phyloP scores from a whole-genome alignment of 306 rosid species.

The Quillaja saponaria region DNA sequence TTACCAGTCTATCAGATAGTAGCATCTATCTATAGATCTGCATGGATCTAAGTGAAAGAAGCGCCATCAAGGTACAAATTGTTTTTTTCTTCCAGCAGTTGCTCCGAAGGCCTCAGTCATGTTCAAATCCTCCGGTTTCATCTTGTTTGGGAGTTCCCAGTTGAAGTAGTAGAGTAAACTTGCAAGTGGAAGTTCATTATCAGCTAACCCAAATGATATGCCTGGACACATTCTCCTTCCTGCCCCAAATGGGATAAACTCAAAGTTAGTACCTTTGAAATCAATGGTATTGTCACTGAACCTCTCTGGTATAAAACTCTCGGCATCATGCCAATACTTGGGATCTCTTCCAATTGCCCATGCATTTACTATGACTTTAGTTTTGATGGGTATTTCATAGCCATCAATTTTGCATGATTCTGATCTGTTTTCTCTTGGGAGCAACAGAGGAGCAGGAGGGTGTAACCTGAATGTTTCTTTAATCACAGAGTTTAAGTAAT shows the following conservation, averaged over 20 bases:
- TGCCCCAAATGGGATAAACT: slow-evolving; percentile 38
- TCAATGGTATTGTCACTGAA: slow-evolving; percentile 14
- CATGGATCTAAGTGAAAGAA: no score
- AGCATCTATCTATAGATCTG: no score
- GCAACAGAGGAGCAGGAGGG: slow-evolving; percentile 37
- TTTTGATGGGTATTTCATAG: slow-evolving; percentile 26
- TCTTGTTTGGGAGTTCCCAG: slow-evolving; percentile 36
- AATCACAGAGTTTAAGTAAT: slow-evolving; percentile 35
- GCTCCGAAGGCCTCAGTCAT: slow-evolving; percentile 36
- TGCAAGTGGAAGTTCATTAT: slow-evolving; percentile 31
- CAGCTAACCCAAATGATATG: slow-evolving; percentile 21
- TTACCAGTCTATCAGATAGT: no score
- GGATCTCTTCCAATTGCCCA: slow-evolving; percentile 49
- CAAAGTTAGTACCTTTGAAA: slow-evolving; percentile 24
- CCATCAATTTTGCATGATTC: slow-evolving; percentile 27
- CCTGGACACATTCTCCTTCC: slow-evolving; percentile 42
- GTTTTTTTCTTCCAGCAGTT: slow-evolving; percentile 15
- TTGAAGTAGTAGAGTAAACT: slow-evolving; percentile 33
- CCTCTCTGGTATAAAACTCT: slow-evolving; percentile 43
- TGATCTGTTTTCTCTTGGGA: slow-evolving; percentile 44
- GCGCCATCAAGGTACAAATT: slow-evolving; percentile 26
- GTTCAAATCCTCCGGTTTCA: slow-evolving; percentile 32
- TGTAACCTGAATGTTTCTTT: slow-evolving; percentile 42
- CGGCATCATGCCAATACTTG: slow-evolving; percentile 30
- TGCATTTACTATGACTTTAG: slow-evolving; percentile 40